Conservation (phyloP, 2,329 filamentous ascomycete genomes). For the Ophiocordyceps camponoti-floridani region DNA sequence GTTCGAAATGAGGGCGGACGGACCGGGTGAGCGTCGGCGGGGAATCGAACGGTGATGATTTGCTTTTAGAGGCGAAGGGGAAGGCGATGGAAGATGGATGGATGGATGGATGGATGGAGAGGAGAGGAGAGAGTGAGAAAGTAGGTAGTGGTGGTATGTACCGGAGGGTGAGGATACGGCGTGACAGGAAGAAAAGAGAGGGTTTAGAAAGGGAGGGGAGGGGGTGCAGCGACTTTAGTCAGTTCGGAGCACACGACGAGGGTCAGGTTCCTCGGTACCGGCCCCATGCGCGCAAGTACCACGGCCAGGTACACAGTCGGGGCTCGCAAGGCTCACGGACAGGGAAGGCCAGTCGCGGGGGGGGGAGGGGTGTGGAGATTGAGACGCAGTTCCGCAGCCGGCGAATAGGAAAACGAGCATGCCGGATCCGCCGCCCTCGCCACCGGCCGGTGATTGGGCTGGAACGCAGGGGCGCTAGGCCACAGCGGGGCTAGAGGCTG, state of each 20-base stretch:
- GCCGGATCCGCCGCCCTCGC: slow-evolving; percentile 12
- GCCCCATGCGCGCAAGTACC: not conserved
- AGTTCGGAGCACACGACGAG: not conserved
- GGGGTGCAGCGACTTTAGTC: slow-evolving; percentile 8
- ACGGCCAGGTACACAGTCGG: not conserved
- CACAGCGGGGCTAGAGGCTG: slow-evolving; percentile 6
- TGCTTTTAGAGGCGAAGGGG: not conserved
- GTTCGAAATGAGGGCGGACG: not conserved
- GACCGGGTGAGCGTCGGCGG: no score
- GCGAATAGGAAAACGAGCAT: slow-evolving; percentile 12
- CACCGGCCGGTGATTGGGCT: slow-evolving; percentile 15
- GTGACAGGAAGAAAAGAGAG: not conserved
- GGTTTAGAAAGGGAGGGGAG: slow-evolving; percentile 2
- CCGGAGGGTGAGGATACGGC: not conserved
- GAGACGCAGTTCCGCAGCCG: slow-evolving; percentile 4
- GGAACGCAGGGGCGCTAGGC: slow-evolving; percentile 6
- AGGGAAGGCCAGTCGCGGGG: not conserved
- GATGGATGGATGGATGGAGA: not conserved
- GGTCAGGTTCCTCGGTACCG: not conserved
- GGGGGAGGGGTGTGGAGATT: not conserved
- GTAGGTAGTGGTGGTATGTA: no score
- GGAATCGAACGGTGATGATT: not conserved
- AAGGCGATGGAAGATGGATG: not conserved
- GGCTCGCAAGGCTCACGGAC: not conserved
- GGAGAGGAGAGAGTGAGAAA: not conserved